These are phyloP conservation scores for Coniophora puteana DNA, from an alignment of 1,284 basidiomycete species.

Conservation along the genomic window DNA sequence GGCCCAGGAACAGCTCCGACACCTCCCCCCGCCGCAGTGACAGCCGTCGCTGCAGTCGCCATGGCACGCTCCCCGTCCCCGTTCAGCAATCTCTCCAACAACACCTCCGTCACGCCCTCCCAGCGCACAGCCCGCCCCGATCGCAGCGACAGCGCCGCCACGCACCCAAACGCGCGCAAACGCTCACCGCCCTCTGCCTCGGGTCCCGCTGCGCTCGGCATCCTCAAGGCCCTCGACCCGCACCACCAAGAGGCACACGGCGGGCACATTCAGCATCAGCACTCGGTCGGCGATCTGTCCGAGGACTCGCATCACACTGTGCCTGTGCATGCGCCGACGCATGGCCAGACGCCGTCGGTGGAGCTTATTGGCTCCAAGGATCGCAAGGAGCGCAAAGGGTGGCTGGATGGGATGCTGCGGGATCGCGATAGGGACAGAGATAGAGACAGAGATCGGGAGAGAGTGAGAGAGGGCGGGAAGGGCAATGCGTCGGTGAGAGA, in stretches of 20 bases:
- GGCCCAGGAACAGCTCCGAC: no score
- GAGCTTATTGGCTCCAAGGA: no score
- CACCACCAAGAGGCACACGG: slow-evolving; percentile 28
- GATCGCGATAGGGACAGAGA: slow-evolving; percentile 31
- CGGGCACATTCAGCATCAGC: slow-evolving; percentile 15
- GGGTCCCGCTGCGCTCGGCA: slow-evolving; percentile 42
- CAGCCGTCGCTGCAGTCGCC: slow-evolving; percentile 20
- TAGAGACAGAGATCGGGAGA: slow-evolving; percentile 25
- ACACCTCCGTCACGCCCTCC: slow-evolving; percentile 7
- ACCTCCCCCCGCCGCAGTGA: no score
- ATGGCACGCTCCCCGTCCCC: slow-evolving; percentile 39
- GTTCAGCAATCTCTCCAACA: slow-evolving; percentile 26
- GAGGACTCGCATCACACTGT: slow-evolving; percentile 28
- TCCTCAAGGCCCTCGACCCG: slow-evolving; percentile 58
- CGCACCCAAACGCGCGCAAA: slow-evolving; percentile 21
- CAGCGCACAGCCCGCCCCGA: slow-evolving; percentile 18
- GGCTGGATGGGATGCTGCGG: slow-evolving; percentile 45
- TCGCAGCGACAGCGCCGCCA: not conserved
- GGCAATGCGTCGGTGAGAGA: slow-evolving; percentile 24
- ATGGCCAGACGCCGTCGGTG: no score
- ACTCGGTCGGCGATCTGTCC: slow-evolving; percentile 24
- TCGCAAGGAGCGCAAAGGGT: slow-evolving; percentile 44
- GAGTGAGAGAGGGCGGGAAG: slow-evolving; percentile 20
- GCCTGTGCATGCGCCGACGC: slow-evolving; percentile 25
- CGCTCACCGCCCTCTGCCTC: slow-evolving; percentile 22